Percentiles rank a stretch among this genome's conserved stretches.
Evolutionary conservation across 78 protist species (phyloP).

Genomic region (Dictyostelium firmibasis): DNA sequence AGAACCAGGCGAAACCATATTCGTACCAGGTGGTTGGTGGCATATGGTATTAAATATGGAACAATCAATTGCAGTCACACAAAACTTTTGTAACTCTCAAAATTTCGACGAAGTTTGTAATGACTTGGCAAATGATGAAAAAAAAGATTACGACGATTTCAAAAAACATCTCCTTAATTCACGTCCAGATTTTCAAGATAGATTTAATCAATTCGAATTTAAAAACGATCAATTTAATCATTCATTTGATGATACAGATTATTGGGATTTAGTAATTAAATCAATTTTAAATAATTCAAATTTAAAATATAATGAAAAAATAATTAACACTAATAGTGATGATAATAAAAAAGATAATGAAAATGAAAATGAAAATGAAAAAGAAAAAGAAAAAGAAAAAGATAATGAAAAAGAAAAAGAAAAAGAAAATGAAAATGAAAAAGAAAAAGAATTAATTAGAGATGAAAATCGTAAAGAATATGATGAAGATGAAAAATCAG

Average conservation of each 20-base stretch:
- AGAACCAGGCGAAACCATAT: slow-evolving; percentile 81
- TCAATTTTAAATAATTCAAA: background rate
- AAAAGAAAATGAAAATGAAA: background rate
- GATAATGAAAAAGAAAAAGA: background rate
- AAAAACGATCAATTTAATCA: background rate
- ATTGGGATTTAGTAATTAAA: slow-evolving; percentile 30
- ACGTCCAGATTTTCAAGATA: slow-evolving; percentile 40
- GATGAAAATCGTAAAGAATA: background rate
- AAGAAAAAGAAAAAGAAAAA: too few species aligned
- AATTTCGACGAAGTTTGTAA: slow-evolving; percentile 65
- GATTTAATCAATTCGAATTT: slow-evolving; percentile 32
- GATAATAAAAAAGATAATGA: background rate
- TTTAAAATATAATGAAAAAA: background rate
- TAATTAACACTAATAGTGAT: background rate
- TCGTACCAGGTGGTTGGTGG: slow-evolving; percentile 88
- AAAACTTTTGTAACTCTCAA: slow-evolving; percentile 82
- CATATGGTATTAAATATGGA: slow-evolving; percentile 82
- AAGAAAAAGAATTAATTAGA: background rate
- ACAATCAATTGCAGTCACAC: slow-evolving; percentile 90
- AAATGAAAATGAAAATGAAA: background rate
- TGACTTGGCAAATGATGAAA: slow-evolving; percentile 15
- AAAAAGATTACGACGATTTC: slow-evolving; percentile 41
- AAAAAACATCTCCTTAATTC: slow-evolving; percentile 7
- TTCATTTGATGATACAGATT: background rate
- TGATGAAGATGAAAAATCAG: background rate